Evolutionary conservation across 768 basidiomycete genomes (phyloP).

Genomic region (Neoboletus magnificus): DNA sequence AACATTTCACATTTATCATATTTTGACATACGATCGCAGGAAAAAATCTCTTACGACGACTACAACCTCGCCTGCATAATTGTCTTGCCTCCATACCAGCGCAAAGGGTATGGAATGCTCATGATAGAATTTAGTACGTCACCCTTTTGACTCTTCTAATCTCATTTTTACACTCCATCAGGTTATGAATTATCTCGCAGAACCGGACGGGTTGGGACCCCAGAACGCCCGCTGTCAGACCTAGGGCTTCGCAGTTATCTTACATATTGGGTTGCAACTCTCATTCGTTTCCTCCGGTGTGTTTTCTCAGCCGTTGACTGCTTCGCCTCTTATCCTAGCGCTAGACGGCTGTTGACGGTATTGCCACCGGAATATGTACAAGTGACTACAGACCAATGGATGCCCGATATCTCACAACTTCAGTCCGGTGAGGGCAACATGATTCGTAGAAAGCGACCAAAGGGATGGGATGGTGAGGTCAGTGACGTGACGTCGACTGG

Average conservation of each 20-base stretch:
- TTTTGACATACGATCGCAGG: conserved; percentile 42
- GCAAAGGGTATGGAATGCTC: conserved; percentile 87
- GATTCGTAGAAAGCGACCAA: conserved; percentile 46
- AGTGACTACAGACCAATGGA: conserved; percentile 42
- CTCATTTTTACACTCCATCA: conserved; percentile 28
- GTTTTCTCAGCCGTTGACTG: not conserved
- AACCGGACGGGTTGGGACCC: conserved; percentile 79
- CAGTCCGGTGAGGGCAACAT: conserved; percentile 34
- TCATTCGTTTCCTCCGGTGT: conserved; percentile 82
- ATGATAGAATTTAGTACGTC: conserved; percentile 97
- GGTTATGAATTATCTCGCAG: conserved; percentile 91
- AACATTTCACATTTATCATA: not conserved
- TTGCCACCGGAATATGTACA: conserved; percentile 52
- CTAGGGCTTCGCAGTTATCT: conserved; percentile 90
- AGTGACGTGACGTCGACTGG: conserved; percentile 35
- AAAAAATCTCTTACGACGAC: conserved; percentile 94
- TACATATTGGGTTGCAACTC: conserved; percentile 79
- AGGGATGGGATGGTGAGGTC: conserved; percentile 76
- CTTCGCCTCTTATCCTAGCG: not conserved
- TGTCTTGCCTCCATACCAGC: conserved; percentile 89
- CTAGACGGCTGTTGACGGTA: conserved; percentile 56
- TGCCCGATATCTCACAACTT: conserved; percentile 39
- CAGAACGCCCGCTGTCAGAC: conserved; percentile 92
- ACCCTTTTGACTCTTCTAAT: not conserved
- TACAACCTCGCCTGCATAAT: conserved; percentile 98